Evolutionary conservation across 129 eudicot species (phyloP), one percentile per base, ranked within the genome.

Genomic region (Mikania micrantha): DNA sequence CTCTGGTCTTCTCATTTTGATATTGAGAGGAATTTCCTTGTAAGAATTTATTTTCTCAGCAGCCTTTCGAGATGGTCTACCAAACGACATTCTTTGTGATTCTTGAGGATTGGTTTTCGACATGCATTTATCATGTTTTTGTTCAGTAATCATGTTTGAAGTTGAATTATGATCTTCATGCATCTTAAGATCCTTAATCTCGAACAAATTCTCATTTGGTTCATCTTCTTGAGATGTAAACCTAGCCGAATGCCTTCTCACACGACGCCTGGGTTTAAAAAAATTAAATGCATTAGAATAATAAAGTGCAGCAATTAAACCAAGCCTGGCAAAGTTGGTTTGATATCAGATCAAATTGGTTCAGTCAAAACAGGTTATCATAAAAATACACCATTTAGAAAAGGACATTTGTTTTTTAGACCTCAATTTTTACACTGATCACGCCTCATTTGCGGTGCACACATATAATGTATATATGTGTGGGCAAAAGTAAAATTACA

Each of bases 1-100:
- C 53, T 78, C 79, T 17, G 84, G 39, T 77, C 90, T 83, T 75
- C 93, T 76, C 90, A 89, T 81, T 79, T 89, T 89, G 62, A 78
- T 52, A 52, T 83, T 83, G 17, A 85, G 54, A 44, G 94, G 88
- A 48, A 48, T 74, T 74, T 89, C 94, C 82, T 85, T 86, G 85
- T 86, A 89, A 2, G 90, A 83, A 59, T 81, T 85, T 63, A 86
- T 79, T 78, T 86, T 89, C 39, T 71, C 74, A 78, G 70, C 71
- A 54, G 76, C 77, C 39, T 64, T 66, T 42, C 73, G 79, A 10
- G 67, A 41, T 35, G 78, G 72, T 42, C 78, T 64, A 29, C 79
- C 68, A 66, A 74, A 57, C 12, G 73, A 66, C 61, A 66, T 56
- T 56, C 79, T 54, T 42, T 57, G 67, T 56, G 67, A 74, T 32